Conservation (phyloP, 2,329 filamentous ascomycete genomes). For the Pseudonectria foliicola region DNA sequence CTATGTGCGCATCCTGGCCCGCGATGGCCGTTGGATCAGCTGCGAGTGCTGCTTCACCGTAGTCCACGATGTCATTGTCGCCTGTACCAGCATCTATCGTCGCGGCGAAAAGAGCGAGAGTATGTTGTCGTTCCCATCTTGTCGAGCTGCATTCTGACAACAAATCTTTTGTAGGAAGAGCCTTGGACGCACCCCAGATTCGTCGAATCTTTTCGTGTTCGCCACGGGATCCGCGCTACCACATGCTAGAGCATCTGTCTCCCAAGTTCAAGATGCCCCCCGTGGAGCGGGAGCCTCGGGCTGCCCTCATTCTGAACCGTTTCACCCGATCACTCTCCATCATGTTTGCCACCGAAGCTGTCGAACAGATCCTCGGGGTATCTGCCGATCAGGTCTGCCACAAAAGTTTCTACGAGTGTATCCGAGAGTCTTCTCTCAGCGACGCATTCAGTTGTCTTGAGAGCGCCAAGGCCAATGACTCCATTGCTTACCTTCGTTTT, state of each 20-base stretch:
- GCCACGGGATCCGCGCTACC: slow-evolving; percentile 75
- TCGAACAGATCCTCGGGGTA: slow-evolving; percentile 69
- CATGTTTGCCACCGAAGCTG: slow-evolving; percentile 78
- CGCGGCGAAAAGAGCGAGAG: slow-evolving; percentile 63
- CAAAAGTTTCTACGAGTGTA: slow-evolving; percentile 82
- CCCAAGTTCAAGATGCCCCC: slow-evolving; percentile 65
- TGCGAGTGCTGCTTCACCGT: slow-evolving; percentile 89
- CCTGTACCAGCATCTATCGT: slow-evolving; percentile 72
- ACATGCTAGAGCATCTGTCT: slow-evolving; percentile 82
- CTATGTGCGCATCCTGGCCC: slow-evolving; percentile 66
- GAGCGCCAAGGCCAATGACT: slow-evolving; percentile 83
- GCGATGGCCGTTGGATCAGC: slow-evolving; percentile 63
- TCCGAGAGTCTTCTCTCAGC: slow-evolving; percentile 66
- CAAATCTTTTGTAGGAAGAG: slow-evolving; percentile 52
- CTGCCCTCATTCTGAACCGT: slow-evolving; percentile 77
- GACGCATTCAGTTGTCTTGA: slow-evolving; percentile 76
- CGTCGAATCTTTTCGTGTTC: slow-evolving; percentile 75
- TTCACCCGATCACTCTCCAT: slow-evolving; percentile 77
- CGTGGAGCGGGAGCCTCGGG: slow-evolving; percentile 67
- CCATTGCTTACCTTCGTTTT: slow-evolving; percentile 82
- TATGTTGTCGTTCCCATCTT: slow-evolving; percentile 38
- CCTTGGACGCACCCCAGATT: slow-evolving; percentile 69
- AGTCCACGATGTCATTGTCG: slow-evolving; percentile 81
- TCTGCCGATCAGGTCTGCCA: slow-evolving; percentile 61
- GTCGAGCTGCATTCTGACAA: slow-evolving; percentile 7